Evolutionary conservation across 257 asterid genomes (phyloP).

Genomic region (Plantago major): DNA sequence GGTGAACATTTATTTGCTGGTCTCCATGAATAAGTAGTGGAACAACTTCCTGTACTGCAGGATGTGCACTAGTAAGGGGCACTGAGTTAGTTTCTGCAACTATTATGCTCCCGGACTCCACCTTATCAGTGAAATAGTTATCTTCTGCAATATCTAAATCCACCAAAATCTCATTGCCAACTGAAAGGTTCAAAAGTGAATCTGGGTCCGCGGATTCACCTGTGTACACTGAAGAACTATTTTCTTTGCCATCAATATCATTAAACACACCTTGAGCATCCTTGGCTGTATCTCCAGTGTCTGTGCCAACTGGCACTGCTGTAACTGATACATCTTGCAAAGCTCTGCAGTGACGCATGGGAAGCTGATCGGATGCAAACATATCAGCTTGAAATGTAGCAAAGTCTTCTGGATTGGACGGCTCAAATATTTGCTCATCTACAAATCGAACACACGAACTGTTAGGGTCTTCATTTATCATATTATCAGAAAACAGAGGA

Average conservation of each 20-base stretch:
- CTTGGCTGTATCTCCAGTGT: slow-evolving; percentile 28
- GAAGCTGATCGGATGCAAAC: slow-evolving; percentile 41
- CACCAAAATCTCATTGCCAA: slow-evolving; percentile 59
- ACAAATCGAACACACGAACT: slow-evolving; percentile 38
- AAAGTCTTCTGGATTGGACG: slow-evolving; percentile 40
- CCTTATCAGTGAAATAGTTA: slow-evolving; percentile 31
- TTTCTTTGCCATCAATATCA: slow-evolving; percentile 35
- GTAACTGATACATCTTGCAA: slow-evolving; percentile 37
- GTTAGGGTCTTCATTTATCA: slow-evolving; percentile 34
- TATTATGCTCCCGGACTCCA: slow-evolving; percentile 27
- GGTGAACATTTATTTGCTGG: slow-evolving; percentile 27
- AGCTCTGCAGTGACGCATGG: slow-evolving; percentile 37
- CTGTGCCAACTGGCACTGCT: slow-evolving; percentile 34
- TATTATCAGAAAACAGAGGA: slow-evolving; percentile 21
- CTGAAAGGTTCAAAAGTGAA: slow-evolving; percentile 80
- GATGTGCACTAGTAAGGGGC: slow-evolving; percentile 29
- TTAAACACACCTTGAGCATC: slow-evolving; percentile 31
- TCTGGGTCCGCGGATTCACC: slow-evolving; percentile 72
- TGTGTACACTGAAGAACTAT: slow-evolving; percentile 27
- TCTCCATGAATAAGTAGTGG: slow-evolving; percentile 26
- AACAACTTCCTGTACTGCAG: slow-evolving; percentile 29
- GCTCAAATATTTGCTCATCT: slow-evolving; percentile 33
- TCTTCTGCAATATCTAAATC: slow-evolving; percentile 48
- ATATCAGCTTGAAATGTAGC: slow-evolving; percentile 31
- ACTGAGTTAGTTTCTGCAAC: slow-evolving; percentile 30